A percentile compares a stretch with the other conserved stretches of the same genome.
These are phyloP conservation scores for Pyrenopolyporus hunteri DNA, from an alignment of 495 filamentous ascomycete species.

Conservation along the genomic window DNA sequence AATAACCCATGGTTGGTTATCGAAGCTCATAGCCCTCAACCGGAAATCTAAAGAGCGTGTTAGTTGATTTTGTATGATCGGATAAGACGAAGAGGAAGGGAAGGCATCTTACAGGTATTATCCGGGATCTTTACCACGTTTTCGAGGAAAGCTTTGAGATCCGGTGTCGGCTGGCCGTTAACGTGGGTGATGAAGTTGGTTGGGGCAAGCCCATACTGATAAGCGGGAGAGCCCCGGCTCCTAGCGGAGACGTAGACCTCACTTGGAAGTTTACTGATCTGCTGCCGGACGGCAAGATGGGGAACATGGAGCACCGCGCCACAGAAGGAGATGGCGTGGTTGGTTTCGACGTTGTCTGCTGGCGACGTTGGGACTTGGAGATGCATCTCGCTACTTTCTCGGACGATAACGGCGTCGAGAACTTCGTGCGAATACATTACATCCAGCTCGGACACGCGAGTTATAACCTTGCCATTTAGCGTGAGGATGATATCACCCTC, in stretches of 20 bases:
- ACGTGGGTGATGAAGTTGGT: conserved; percentile 98
- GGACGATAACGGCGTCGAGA: conserved; percentile 86
- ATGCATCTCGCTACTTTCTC: conserved; percentile 77
- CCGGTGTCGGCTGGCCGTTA: conserved; percentile 82
- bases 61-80: conserved; percentile 6
- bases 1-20: conserved; percentile 95
- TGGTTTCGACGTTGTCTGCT: conserved; percentile 89
- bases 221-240: conserved; percentile 83
- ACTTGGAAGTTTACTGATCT: conserved; percentile 94
- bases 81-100: neutral
- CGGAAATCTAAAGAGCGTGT: conserved; percentile 72
- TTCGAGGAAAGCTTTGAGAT: conserved; percentile 77
- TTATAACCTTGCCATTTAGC: conserved; percentile 89
- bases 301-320: conserved; percentile 91
- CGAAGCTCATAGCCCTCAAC: conserved; percentile 91
- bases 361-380: conserved; percentile 85
- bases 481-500: conserved; percentile 95
- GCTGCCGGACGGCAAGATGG: conserved; percentile 95
- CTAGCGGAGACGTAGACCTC: conserved; percentile 95
- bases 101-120: conserved; percentile 72
- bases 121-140: conserved; percentile 87
- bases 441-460: conserved; percentile 88
- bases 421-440: conserved; percentile 91
- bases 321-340: conserved; percentile 90
- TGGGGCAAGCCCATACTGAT: conserved; percentile 89